Percentiles rank a stretch among this genome's conserved stretches.
Evolutionary conservation across 2,329 filamentous ascomycete species (phyloP).

Genomic region (Ophiostoma quercus): DNA sequence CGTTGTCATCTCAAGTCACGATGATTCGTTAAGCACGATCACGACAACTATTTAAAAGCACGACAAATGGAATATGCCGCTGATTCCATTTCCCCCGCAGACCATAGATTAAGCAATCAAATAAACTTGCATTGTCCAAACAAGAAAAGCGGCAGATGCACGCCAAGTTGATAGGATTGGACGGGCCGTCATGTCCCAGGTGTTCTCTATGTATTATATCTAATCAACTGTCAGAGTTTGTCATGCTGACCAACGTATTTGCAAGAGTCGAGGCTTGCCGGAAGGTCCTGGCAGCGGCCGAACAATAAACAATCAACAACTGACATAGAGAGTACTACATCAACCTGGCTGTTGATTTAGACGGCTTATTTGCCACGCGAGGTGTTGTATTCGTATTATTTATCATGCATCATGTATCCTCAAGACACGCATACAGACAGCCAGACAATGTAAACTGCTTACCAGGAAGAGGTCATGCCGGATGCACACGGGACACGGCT

Average conservation of each 20-base stretch:
- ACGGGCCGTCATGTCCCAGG: slow-evolving; percentile 7
- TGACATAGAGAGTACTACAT: not conserved
- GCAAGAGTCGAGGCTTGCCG: not conserved
- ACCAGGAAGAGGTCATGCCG: not conserved
- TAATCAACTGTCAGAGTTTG: not conserved
- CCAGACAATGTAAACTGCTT: not conserved
- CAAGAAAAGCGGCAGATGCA: slow-evolving; percentile 25
- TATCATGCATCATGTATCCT: not conserved
- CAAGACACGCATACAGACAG: not conserved
- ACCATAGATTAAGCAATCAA: not conserved
- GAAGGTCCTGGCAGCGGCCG: not conserved
- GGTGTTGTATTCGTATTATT: not conserved
- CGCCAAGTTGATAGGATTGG: slow-evolving; percentile 22
- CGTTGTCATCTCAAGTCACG: not conserved
- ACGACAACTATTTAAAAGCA: too few species aligned
- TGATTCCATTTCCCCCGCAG: not conserved
- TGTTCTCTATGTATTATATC: too few species aligned
- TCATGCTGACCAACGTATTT: not conserved
- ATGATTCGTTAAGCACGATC: not conserved
- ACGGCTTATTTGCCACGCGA: not conserved
- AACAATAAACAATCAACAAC: too few species aligned
- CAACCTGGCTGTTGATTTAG: not conserved
- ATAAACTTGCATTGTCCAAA: slow-evolving; percentile 14
- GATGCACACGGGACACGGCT: not conserved
- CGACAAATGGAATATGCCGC: not conserved